These are phyloP conservation scores for Taphrina sp. DNA, from an alignment of 1,139 yeast genomes.

Conservation along the genomic window DNA sequence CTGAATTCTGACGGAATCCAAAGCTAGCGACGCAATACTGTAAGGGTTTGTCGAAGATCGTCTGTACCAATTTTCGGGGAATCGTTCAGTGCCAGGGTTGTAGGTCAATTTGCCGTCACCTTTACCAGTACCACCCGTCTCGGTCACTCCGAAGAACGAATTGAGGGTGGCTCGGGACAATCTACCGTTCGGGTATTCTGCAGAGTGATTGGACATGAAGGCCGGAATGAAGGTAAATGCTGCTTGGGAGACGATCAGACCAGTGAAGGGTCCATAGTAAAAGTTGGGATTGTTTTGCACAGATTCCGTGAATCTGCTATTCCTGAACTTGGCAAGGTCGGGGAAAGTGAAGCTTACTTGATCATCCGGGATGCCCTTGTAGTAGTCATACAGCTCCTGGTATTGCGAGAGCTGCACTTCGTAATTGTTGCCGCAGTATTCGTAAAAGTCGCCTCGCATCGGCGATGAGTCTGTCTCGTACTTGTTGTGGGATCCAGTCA, in stretches of 20 bases:
- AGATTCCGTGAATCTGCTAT: slow-evolving; percentile 20
- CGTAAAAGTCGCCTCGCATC: slow-evolving; percentile 26
- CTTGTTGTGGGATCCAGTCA: slow-evolving; percentile 30
- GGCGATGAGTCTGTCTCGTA: slow-evolving; percentile 32
- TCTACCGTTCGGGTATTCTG: slow-evolving; percentile 32
- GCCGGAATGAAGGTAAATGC: slow-evolving; percentile 31
- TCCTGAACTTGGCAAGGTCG: slow-evolving; percentile 17
- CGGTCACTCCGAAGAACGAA: slow-evolving; percentile 25
- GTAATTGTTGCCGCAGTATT: slow-evolving; percentile 30
- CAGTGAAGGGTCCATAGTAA: slow-evolving; percentile 28
- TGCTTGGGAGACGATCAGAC: slow-evolving; percentile 24
- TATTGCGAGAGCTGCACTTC: slow-evolving; percentile 14
- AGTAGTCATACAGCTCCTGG: slow-evolving; percentile 18
- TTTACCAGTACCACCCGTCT: slow-evolving; percentile 1
- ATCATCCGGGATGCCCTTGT: slow-evolving; percentile 9
- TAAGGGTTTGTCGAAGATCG: slow-evolving; percentile 15
- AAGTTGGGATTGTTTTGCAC: slow-evolving; percentile 16
- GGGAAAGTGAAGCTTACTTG: slow-evolving; percentile 15
- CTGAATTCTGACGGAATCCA: slow-evolving; percentile 12
- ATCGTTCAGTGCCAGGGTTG: slow-evolving; percentile 27
- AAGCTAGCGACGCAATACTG: slow-evolving; percentile 8
- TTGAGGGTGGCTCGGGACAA: slow-evolving; percentile 25
- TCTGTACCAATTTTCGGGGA: slow-evolving; percentile 30
- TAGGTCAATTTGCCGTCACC: slow-evolving; percentile 8
- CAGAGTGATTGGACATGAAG: slow-evolving; percentile 32